Conservation (phyloP, 2,329 filamentous ascomycete species). For the Dothiorella sarmentorum region DNA sequence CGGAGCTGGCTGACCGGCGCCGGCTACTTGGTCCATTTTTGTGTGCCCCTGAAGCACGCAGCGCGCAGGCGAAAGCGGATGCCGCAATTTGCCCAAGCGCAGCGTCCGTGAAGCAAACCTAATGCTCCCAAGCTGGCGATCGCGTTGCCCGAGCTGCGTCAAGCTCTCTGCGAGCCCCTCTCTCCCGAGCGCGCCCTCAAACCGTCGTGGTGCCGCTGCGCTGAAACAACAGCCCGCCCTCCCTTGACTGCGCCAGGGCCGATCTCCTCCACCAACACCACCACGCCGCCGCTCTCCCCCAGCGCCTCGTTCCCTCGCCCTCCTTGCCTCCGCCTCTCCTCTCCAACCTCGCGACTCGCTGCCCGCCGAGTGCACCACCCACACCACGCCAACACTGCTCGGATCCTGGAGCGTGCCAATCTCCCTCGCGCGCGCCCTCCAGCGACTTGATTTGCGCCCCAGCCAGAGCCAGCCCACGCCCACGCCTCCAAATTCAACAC, state of each 20-base stretch:
- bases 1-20: conserved; percentile 13
- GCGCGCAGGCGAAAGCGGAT: conserved; percentile 16
- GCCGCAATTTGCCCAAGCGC: conserved; percentile 17
- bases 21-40: conserved; percentile 2
- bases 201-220: conserved; percentile 17
- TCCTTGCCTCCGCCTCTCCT: conserved; percentile 14
- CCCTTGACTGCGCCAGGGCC: conserved; percentile 14
- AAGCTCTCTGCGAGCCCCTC: conserved; percentile 15
- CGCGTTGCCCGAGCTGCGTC: conserved; percentile 17
- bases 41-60: conserved; percentile 13
- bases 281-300: background rate
- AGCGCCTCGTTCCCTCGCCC: conserved; percentile 12
- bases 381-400: background rate
- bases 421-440: conserved; percentile 16
- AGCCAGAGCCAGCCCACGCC: conserved; percentile 10
- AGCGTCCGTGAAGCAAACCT: conserved; percentile 14
- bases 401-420: conserved; percentile 16
- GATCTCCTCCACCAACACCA: conserved; percentile 14
- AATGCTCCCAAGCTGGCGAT: conserved; percentile 16
- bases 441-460: conserved; percentile 16
- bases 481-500: conserved; percentile 12
- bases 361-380: conserved; percentile 13
- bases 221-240: conserved; percentile 15
- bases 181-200: conserved; percentile 17
- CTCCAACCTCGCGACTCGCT: conserved; percentile 1